A percentile compares a stretch with the other conserved stretches of the same genome.
These are phyloP conservation scores for Suillus occidentalis DNA, from an alignment of 768 basidiomycete genomes.

Conservation along the genomic window DNA sequence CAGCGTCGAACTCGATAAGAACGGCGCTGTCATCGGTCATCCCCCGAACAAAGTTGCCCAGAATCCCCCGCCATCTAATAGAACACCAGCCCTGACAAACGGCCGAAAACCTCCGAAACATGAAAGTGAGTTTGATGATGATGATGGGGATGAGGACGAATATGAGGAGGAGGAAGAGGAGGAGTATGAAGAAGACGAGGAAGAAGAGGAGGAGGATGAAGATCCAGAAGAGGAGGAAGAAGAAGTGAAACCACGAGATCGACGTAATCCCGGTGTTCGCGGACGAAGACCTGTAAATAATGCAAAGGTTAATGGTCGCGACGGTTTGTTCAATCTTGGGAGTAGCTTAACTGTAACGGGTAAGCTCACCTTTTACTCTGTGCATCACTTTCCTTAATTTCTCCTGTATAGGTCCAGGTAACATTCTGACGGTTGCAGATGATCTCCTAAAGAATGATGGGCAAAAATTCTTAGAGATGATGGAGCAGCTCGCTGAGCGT, in stretches of 20 bases:
- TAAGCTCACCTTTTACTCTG: conserved; percentile 34
- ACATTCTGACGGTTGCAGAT: conserved; percentile 97
- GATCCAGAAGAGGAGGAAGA: conserved; percentile 61
- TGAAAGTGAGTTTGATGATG: conserved; percentile 68
- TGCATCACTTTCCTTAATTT: conserved; percentile 5
- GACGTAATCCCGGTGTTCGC: conserved; percentile 33
- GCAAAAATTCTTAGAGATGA: conserved; percentile 99
- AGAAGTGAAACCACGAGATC: conserved; percentile 45
- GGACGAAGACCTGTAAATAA: conserved; percentile 44
- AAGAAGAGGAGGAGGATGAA: conserved; percentile 70
- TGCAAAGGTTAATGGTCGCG: conserved; percentile 47
- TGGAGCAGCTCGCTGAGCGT: conserved; percentile 97
- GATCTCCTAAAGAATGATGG: conserved; percentile 98
- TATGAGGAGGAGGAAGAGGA: conserved; percentile 57
- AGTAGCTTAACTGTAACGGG: conserved; percentile 82
- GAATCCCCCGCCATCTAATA: conserved; percentile 41
- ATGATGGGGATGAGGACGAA: conserved; percentile 56
- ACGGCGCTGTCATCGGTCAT: conserved; percentile 64
- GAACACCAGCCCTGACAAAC: conserved; percentile 34
- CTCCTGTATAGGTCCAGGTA: conserved; percentile 66
- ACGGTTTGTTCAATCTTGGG: conserved; percentile 79
- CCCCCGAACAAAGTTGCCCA: conserved; percentile 32
- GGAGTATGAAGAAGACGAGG: conserved; percentile 67
- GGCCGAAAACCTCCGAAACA: conserved; percentile 46
- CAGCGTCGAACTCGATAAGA: conserved; percentile 94